Conservation (phyloP, 345 rosid genomes). For the Sonneratia caseolaris region DNA sequence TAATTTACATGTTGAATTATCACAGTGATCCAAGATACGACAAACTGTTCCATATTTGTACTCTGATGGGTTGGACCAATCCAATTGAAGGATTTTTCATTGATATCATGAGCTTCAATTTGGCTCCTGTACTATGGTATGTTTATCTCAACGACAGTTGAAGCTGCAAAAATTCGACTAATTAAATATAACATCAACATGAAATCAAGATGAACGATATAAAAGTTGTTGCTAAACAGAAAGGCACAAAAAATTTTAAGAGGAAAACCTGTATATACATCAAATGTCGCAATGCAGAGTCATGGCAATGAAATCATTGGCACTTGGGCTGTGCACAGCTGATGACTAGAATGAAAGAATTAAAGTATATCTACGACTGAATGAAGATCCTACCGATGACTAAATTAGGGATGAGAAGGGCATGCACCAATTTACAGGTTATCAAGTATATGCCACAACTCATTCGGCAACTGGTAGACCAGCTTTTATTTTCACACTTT, state of each 20-base stretch:
- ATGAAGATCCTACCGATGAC: neutral
- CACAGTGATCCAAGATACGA: neutral
- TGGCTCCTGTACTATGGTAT: neutral
- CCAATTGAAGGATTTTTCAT: neutral
- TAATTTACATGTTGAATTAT: neutral
- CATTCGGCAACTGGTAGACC: neutral
- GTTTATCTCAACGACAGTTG: neutral
- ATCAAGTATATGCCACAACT: neutral
- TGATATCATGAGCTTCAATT: neutral
- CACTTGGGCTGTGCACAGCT: neutral
- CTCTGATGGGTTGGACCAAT: neutral
- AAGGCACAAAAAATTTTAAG: too few relatives aligned
- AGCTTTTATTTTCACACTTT: neutral
- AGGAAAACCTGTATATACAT: neutral
- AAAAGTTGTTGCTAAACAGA: neutral
- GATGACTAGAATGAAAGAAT: neutral
- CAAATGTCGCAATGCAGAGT: neutral
- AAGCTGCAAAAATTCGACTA: too few relatives aligned
- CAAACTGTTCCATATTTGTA: neutral
- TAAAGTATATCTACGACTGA: neutral
- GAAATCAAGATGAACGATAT: neutral
- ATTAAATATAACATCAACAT: neutral
- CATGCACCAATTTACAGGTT: neutral
- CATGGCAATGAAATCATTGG: neutral
- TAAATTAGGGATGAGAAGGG: neutral